Percentiles rank a stretch among this genome's conserved stretches.
phyloP scores from a whole-genome alignment of 2,329 filamentous ascomycete species.

The Sporothrix protearum region DNA sequence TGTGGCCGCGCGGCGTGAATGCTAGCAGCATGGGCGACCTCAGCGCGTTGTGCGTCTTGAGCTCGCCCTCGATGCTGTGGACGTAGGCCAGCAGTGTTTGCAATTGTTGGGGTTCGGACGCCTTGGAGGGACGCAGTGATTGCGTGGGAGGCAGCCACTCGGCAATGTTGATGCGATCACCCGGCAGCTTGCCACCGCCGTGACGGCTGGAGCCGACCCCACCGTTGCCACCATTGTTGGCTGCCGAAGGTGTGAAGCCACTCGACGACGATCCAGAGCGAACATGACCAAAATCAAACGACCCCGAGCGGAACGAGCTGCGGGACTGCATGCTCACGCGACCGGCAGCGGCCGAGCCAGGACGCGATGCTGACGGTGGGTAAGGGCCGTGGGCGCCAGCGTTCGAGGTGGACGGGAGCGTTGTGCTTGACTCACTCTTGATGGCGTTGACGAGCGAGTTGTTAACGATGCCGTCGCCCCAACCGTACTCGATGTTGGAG shows the following conservation, averaged over 20 bases:
- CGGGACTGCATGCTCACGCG: constrained; percentile 30
- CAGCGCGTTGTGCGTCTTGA: constrained; percentile 83
- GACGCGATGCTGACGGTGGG: constrained; percentile 40
- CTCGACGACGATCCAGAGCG: constrained; percentile 46
- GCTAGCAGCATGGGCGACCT: constrained; percentile 83
- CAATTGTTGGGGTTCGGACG: constrained; percentile 78
- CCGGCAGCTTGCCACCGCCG: constrained; percentile 60
- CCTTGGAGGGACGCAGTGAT: constrained; percentile 78
- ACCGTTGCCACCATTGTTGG: not conserved
- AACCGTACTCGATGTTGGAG: constrained; percentile 96
- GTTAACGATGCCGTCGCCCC: constrained; percentile 80
- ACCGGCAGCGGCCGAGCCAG: constrained; percentile 46
- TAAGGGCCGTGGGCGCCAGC: constrained; percentile 27
- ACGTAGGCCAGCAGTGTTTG: constrained; percentile 74
- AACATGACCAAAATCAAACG: constrained; percentile 61
- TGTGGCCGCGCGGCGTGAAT: constrained; percentile 79
- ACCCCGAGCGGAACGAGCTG: constrained; percentile 51
- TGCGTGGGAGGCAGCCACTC: constrained; percentile 89
- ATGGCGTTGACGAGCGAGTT: constrained; percentile 53
- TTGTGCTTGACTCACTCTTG: constrained; percentile 45
- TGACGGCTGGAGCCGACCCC: not conserved
- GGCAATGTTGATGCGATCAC: constrained; percentile 76
- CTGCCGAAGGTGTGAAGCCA: constrained; percentile 34
- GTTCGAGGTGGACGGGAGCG: constrained; percentile 12
- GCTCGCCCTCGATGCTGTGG: constrained; percentile 76